Evolutionary conservation across 352 stramenopile species (phyloP).

Genomic region (Globisporangium cystogenes): DNA sequence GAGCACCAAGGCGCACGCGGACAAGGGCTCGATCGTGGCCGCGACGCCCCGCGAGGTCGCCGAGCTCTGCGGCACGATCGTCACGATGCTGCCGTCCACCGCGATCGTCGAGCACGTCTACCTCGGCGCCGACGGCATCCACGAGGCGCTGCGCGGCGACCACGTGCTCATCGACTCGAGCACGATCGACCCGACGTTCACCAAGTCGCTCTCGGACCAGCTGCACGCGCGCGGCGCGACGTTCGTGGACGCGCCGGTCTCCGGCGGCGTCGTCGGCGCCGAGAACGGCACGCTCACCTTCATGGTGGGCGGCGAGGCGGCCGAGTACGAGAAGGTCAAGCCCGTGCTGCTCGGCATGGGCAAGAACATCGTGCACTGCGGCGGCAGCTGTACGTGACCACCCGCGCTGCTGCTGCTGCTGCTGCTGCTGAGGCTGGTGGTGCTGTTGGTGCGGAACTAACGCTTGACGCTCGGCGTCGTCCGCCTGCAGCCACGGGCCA

Average conservation of each 20-base stretch:
- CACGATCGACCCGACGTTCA: slow-evolving; percentile 93
- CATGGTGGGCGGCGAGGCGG: slow-evolving; percentile 88
- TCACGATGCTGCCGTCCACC: slow-evolving; percentile 95
- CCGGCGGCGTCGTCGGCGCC: slow-evolving; percentile 94
- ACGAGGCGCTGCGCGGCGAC: slow-evolving; percentile 57
- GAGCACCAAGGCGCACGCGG: slow-evolving; percentile 45
- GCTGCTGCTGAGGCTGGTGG: no score
- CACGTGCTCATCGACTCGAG: slow-evolving; percentile 94
- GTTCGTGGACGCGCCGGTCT: slow-evolving; percentile 96
- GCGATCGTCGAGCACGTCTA: slow-evolving; percentile 83
- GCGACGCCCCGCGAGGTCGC: slow-evolving; percentile 65
- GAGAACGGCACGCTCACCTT: slow-evolving; percentile 97
- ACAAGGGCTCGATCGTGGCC: slow-evolving; percentile 47
- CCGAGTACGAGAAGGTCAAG: slow-evolving; percentile 69
- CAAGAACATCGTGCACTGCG: slow-evolving; percentile 92
- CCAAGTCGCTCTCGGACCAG: slow-evolving; percentile 78
- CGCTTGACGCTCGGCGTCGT: not conserved
- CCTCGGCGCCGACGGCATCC: slow-evolving; percentile 58
- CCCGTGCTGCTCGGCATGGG: slow-evolving; percentile 91
- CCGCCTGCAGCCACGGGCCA: slow-evolving; percentile 52
- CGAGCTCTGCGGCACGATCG: slow-evolving; percentile 72
- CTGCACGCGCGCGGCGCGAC: slow-evolving; percentile 44
- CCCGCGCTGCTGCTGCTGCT: slow-evolving; percentile 13
- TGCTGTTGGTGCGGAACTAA: no score
- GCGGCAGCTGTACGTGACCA: slow-evolving; percentile 71